Conservation (phyloP, 305 asterid species). For the Rubia tinctorum region DNA sequence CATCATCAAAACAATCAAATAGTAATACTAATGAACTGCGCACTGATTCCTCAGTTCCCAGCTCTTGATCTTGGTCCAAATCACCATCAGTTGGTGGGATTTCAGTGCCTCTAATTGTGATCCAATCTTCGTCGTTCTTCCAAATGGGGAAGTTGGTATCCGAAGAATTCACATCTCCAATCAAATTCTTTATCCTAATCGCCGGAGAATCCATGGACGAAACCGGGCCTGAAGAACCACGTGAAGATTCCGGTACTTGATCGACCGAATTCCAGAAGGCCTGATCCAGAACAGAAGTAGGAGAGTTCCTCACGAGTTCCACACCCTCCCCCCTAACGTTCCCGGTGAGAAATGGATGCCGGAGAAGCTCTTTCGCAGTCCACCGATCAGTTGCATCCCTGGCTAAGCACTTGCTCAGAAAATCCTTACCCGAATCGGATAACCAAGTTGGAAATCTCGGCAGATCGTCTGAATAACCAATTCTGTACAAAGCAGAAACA, state of each 20-base stretch:
- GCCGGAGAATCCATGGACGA: slow-evolving; percentile 30
- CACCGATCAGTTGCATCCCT: slow-evolving; percentile 52
- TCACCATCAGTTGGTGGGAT: slow-evolving; percentile 5
- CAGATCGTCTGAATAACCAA: slow-evolving; percentile 50
- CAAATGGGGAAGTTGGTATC: slow-evolving; percentile 25
- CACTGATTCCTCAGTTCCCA: slow-evolving; percentile 17
- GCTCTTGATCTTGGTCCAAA: slow-evolving; percentile 4
- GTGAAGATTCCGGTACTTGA: slow-evolving; percentile 26
- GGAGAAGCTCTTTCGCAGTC: slow-evolving; percentile 59
- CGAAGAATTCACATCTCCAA: slow-evolving; percentile 20
- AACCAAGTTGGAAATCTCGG: slow-evolving; percentile 57
- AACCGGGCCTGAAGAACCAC: slow-evolving; percentile 10
- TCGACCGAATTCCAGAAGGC: slow-evolving; percentile 63
- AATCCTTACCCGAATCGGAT: slow-evolving; percentile 45
- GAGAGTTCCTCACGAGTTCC: slow-evolving; percentile 40
- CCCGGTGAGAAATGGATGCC: slow-evolving; percentile 48
- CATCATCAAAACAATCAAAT: slow-evolving; percentile 18
- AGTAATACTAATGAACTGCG: slow-evolving; percentile 5
- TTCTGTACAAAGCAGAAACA: slow-evolving; percentile 57
- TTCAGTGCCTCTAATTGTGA: slow-evolving; percentile 47
- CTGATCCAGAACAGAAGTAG: slow-evolving; percentile 71
- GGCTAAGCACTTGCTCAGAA: slow-evolving; percentile 47
- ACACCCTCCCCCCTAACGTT: slow-evolving; percentile 6
- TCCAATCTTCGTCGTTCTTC: slow-evolving; percentile 59
- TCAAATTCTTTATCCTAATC: slow-evolving; percentile 41